Conservation (phyloP, 805 yeast genomes). For the Schizosaccharomyces octosporus region DNA sequence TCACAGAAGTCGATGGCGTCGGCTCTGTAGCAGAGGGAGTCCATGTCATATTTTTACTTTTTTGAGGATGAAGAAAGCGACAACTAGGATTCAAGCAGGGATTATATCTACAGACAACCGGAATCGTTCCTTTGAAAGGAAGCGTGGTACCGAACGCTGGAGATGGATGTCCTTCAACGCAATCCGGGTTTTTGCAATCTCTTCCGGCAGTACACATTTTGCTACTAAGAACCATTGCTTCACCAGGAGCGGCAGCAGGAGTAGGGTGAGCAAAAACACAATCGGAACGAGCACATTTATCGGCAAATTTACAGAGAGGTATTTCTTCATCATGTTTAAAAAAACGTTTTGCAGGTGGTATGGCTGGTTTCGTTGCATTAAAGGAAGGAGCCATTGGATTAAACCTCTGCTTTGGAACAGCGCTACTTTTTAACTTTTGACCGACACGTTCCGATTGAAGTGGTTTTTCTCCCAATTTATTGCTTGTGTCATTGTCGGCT, state of each 20-base stretch:
- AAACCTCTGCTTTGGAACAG: neutral
- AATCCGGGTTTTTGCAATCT: neutral
- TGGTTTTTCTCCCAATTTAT: neutral
- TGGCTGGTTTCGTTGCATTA: neutral
- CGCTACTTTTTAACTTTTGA: neutral
- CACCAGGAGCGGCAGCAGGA: neutral
- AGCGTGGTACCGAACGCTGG: neutral
- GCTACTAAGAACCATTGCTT: neutral
- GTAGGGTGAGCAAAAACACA: neutral
- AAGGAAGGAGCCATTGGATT: neutral
- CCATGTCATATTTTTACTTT: slow-evolving; percentile 1
- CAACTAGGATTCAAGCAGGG: neutral
- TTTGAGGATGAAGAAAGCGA: neutral
- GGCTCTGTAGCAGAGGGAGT: neutral
- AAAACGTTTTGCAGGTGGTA: neutral
- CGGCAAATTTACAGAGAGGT: neutral
- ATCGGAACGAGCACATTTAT: neutral
- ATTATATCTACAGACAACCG: neutral
- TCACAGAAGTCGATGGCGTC: neutral
- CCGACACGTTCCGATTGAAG: neutral
- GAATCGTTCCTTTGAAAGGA: neutral
- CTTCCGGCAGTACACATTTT: neutral
- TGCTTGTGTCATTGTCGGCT: too few species aligned
- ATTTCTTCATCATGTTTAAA: neutral
- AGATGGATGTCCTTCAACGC: neutral